Conservation (phyloP, 805 yeast genomes). For the Wickerhamomyces rabaulensis region DNA sequence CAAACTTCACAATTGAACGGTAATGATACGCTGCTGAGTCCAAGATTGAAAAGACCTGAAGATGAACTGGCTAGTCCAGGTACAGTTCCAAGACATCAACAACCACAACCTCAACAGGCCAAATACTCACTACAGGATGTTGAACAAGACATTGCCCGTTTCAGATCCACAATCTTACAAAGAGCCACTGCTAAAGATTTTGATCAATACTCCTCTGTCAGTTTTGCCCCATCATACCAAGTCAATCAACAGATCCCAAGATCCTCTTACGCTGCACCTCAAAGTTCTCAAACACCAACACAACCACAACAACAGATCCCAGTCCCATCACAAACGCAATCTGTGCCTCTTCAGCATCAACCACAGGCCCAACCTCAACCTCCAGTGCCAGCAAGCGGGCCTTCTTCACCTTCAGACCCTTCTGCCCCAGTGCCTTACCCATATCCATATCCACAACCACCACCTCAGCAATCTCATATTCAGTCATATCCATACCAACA, state of each 20-base stretch:
- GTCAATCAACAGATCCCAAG: constrained; percentile 14
- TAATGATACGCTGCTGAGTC: constrained; percentile 8
- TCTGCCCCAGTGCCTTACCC: constrained; percentile 18
- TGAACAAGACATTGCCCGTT: constrained; percentile 19
- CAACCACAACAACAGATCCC: background rate
- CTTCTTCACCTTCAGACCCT: constrained; percentile 10
- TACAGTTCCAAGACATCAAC: constrained; percentile 8
- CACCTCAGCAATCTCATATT: constrained; percentile 15
- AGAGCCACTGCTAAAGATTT: constrained; percentile 21
- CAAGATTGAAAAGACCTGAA: constrained; percentile 5
- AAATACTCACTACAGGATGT: constrained; percentile 12
- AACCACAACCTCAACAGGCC: background rate
- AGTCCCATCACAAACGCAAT: background rate
- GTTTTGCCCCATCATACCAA: constrained; percentile 23
- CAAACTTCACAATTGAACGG: constrained; percentile 8
- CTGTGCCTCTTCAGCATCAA: background rate
- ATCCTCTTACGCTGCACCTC: constrained; percentile 3
- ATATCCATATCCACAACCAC: constrained; percentile 20
- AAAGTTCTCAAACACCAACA: background rate
- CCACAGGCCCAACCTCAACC: background rate
- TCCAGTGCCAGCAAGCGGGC: constrained; percentile 1
- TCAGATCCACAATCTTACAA: constrained; percentile 23
- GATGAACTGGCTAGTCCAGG: constrained; percentile 20
- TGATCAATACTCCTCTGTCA: constrained; percentile 16
- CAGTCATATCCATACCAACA: constrained; percentile 5